phyloP scores from a whole-genome alignment of 768 basidiomycete genomes.

The Plicaturopsis crispa region DNA sequence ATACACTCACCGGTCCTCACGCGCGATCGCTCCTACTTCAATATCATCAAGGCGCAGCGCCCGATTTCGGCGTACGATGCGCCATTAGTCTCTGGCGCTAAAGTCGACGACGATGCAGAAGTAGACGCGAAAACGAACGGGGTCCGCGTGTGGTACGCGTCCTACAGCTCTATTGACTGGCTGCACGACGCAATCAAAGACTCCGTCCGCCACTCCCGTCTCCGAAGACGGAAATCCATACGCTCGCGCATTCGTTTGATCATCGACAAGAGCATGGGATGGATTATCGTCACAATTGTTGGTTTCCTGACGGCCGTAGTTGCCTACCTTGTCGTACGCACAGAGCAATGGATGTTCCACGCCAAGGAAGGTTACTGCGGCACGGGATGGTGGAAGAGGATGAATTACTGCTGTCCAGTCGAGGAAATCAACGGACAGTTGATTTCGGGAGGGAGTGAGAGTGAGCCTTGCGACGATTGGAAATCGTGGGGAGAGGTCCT shows the following conservation, averaged over 20 bases:
- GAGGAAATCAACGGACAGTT: constrained; percentile 12
- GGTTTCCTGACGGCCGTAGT: constrained; percentile 80
- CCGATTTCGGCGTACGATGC: constrained; percentile 74
- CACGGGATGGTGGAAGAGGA: constrained; percentile 62
- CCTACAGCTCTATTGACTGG: constrained; percentile 92
- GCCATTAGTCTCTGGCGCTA: constrained; percentile 23
- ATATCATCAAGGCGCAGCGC: constrained; percentile 41
- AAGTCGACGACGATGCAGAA: constrained; percentile 27
- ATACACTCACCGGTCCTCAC: constrained; percentile 4
- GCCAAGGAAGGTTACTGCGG: constrained; percentile 86
- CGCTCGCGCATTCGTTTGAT: constrained; percentile 56
- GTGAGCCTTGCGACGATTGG: constrained; percentile 73
- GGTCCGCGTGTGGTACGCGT: constrained; percentile 65
- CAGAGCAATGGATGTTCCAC: constrained; percentile 88
- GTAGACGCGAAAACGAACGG: constrained; percentile 72
- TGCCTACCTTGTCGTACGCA: constrained; percentile 80
- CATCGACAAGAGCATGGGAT: constrained; percentile 76
- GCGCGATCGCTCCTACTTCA: constrained; percentile 24
- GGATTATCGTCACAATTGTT: constrained; percentile 85
- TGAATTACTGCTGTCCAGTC: constrained; percentile 72
- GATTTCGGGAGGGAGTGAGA: too few species aligned
- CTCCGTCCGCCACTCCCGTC: constrained; percentile 68
- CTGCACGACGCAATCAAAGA: constrained; percentile 95
- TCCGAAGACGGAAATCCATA: constrained; percentile 63
- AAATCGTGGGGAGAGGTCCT: constrained; percentile 64